Conservation (phyloP, 2,329 filamentous ascomycete genomes). For the Fusarium sp. region DNA sequence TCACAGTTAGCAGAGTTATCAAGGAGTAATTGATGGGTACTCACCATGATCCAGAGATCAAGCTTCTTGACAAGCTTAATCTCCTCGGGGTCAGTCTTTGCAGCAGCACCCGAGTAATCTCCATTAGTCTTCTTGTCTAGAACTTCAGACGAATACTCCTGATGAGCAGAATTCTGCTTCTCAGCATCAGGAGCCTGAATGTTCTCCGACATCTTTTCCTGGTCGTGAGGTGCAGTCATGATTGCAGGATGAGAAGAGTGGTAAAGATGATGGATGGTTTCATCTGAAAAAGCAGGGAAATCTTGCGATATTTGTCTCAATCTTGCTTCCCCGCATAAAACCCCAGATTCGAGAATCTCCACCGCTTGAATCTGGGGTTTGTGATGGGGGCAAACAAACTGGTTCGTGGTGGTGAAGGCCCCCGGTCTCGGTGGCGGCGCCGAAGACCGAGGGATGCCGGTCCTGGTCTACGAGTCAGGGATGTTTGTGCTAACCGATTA, state of each 20-base stretch:
- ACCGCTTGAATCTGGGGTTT: slow-evolving; percentile 19
- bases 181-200: slow-evolving; percentile 26
- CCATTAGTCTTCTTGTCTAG: slow-evolving; percentile 32
- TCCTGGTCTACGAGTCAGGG: background rate
- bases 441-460: slow-evolving; percentile 23
- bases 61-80: slow-evolving; percentile 20
- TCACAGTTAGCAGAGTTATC: no score
- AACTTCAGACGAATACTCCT: slow-evolving; percentile 32
- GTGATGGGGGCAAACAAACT: slow-evolving; percentile 11
- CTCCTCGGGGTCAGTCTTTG: slow-evolving; percentile 9
- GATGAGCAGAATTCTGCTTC: slow-evolving; percentile 33
- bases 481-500: background rate
- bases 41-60: slow-evolving; percentile 18
- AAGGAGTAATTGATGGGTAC: background rate
- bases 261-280: no score
- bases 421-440: slow-evolving; percentile 30
- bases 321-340: slow-evolving; percentile 27
- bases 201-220: slow-evolving; percentile 11
- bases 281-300: background rate
- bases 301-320: slow-evolving; percentile 30
- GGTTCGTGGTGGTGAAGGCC: background rate
- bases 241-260: background rate
- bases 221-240: slow-evolving; percentile 18
- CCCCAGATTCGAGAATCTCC: slow-evolving; percentile 23
- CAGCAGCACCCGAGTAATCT: slow-evolving; percentile 35